A percentile compares a stretch with the other conserved stretches of the same genome.
phyloP scores from a whole-genome alignment of 2,329 filamentous ascomycete species.

The Apiospora koreana region DNA sequence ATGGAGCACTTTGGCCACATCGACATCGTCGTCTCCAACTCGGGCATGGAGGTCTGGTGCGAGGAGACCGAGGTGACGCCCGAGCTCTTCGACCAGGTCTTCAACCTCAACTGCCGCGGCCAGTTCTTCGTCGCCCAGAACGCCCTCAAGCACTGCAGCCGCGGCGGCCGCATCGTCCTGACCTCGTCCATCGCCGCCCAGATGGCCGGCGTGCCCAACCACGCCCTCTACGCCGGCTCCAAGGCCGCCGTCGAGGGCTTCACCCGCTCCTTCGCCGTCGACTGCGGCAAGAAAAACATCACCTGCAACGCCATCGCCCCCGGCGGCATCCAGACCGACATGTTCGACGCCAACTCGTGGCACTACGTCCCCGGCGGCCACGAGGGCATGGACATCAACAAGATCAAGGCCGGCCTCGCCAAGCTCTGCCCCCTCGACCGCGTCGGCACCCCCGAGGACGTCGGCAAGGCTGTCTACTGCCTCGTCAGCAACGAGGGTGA shows the following conservation, averaged over 20 bases:
- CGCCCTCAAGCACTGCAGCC: constrained; percentile 69
- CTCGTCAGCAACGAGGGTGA: constrained; percentile 59
- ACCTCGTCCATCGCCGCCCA: constrained; percentile 71
- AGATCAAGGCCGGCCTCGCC: constrained; percentile 56
- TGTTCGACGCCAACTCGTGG: constrained; percentile 73
- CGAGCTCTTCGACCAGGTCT: constrained; percentile 72
- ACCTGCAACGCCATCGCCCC: constrained; percentile 75
- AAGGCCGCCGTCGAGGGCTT: constrained; percentile 75
- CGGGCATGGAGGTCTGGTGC: constrained; percentile 71
- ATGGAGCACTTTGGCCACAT: constrained; percentile 67
- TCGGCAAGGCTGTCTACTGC: constrained; percentile 58
- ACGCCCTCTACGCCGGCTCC: constrained; percentile 70
- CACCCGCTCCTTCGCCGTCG: constrained; percentile 70
- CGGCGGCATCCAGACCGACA: constrained; percentile 74
- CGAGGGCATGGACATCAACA: constrained; percentile 51
- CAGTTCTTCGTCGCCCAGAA: constrained; percentile 81
- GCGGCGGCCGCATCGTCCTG: constrained; percentile 71
- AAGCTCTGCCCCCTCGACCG: constrained; percentile 60
- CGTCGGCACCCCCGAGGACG: constrained; percentile 58
- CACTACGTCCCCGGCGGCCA: constrained; percentile 61
- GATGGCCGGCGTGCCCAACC: constrained; percentile 67
- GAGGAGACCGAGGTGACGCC: constrained; percentile 68
- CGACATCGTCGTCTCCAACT: constrained; percentile 74
- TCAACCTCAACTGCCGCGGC: constrained; percentile 69
- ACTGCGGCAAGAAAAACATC: constrained; percentile 67